phyloP scores from a whole-genome alignment of 371 early-diverging fungal species.

The Capillidium heterosporum region DNA sequence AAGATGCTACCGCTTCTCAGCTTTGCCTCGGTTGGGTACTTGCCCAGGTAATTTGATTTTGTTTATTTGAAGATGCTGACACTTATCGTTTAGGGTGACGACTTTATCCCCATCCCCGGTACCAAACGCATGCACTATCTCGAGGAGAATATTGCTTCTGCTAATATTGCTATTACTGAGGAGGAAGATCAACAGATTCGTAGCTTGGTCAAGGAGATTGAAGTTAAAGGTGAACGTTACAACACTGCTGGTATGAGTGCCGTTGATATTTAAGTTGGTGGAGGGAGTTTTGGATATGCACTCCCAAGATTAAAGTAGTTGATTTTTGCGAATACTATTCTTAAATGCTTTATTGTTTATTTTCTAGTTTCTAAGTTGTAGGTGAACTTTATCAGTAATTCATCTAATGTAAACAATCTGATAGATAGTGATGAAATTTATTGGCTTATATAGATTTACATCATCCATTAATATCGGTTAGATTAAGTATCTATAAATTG shows the following conservation, averaged over 20 bases:
- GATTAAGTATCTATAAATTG: too few species aligned
- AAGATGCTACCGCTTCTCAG: constrained; percentile 19
- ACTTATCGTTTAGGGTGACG: constrained; percentile 1
- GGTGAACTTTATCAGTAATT: too few species aligned
- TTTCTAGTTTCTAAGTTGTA: too few species aligned
- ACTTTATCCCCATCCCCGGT: constrained; percentile 30
- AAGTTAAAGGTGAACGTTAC: constrained; percentile 19
- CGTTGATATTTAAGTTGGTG: too few species aligned
- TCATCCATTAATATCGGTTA: too few species aligned
- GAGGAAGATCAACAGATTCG: constrained; percentile 24
- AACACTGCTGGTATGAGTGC: background rate
- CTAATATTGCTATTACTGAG: constrained; percentile 15
- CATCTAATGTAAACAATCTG: too few species aligned
- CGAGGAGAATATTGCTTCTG: constrained; percentile 26
- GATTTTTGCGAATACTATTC: too few species aligned
- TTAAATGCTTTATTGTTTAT: too few species aligned
- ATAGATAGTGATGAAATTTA: too few species aligned
- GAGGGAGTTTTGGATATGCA: too few species aligned
- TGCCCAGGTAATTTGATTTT: constrained; percentile 14
- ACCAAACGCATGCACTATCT: constrained; percentile 25
- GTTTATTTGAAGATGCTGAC: constrained; percentile 2
- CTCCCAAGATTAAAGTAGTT: too few species aligned
- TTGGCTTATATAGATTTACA: too few species aligned
- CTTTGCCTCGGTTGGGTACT: constrained; percentile 36
- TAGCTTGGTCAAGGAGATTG: constrained; percentile 12